Conservation (phyloP, 805 yeast genomes). For the Yarrowia osloensis region DNA sequence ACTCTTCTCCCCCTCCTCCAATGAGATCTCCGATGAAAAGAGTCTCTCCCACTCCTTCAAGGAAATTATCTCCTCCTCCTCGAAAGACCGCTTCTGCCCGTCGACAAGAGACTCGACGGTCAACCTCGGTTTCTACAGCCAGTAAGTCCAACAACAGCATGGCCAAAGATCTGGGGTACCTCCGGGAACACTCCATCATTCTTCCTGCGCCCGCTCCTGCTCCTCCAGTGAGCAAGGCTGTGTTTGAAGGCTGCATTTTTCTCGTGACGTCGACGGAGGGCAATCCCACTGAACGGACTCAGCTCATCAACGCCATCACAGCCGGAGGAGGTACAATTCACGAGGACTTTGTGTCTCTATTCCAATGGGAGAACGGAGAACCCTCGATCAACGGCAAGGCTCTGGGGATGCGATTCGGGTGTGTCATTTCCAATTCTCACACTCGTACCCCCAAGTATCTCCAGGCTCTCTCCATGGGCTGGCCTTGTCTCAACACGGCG, state of each 20-base stretch:
- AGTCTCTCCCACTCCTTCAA: background rate
- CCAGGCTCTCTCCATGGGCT: slow-evolving; percentile 19
- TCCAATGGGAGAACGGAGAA: slow-evolving; percentile 1
- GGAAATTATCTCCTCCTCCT: background rate
- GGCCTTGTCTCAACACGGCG: slow-evolving; percentile 15
- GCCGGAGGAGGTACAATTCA: slow-evolving; percentile 10
- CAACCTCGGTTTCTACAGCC: background rate
- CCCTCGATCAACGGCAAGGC: background rate
- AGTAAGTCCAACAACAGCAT: slow-evolving; percentile 4
- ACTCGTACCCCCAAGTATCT: slow-evolving; percentile 19
- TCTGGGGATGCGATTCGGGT: background rate
- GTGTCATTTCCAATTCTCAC: slow-evolving; percentile 23
- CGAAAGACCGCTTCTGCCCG: background rate
- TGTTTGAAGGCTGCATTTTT: slow-evolving; percentile 18
- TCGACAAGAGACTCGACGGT: background rate
- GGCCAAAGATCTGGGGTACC: background rate
- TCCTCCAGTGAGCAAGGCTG: background rate
- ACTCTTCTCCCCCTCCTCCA: background rate
- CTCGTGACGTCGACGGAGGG: slow-evolving; percentile 1
- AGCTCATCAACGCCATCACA: background rate
- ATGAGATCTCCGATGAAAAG: background rate
- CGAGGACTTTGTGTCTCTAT: slow-evolving; percentile 20
- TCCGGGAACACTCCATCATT: background rate
- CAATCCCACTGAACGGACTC: background rate
- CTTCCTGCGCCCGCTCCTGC: background rate